Evolutionary conservation across 2,329 filamentous ascomycete species (phyloP), one percentile per base, ranked within the genome.

Genomic region (Fusarium sp.): DNA sequence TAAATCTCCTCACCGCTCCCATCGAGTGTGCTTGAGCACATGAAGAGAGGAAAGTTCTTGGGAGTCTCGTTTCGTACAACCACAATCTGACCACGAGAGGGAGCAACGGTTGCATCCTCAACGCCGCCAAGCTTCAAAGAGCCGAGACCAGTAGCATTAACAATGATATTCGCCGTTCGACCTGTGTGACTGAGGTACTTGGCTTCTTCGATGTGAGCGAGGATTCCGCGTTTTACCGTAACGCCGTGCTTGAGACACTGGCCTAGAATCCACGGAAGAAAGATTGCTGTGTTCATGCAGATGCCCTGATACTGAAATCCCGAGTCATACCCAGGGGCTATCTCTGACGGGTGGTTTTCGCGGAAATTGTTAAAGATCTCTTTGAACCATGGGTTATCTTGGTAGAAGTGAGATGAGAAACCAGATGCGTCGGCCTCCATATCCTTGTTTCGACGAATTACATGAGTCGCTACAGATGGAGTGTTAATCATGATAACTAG

Each of bases 251-350:
- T 89, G 37, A 91, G 84, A 76, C 91, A 93, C 81, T 94, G 91
- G 0, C 90, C 90, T 0, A 91, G 84, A 1, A 95, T 88, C 86
- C 90, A 94, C 7, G 92, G 89, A 3, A 95, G 88, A 81, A 94
- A 95, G 64, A 94, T 83, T 6, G 92, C 89, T 0, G 92, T 92
- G 81, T 95, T 94, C 76, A 95, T 93, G 81, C 93, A 95, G 63
- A 72, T 64, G 1, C 94, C 96, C 11, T 90, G 94, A 82, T 97
- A 97, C 59, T 88, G 86, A 54, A 90, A 93, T 23, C 91, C 95
- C 20, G 54, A 57, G 32, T 35, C 32, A 6, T 34, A 34, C 2
- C 34, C 54, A 4, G 32, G 14, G 18, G 54, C 32, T 16, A 57
- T 20, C 20, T 57, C 54, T 2, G 32, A 16, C 8, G 54, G 32